Evolutionary conservation across 2,329 filamentous ascomycete species (phyloP).

Genomic region (Aspergillus intermedius): DNA sequence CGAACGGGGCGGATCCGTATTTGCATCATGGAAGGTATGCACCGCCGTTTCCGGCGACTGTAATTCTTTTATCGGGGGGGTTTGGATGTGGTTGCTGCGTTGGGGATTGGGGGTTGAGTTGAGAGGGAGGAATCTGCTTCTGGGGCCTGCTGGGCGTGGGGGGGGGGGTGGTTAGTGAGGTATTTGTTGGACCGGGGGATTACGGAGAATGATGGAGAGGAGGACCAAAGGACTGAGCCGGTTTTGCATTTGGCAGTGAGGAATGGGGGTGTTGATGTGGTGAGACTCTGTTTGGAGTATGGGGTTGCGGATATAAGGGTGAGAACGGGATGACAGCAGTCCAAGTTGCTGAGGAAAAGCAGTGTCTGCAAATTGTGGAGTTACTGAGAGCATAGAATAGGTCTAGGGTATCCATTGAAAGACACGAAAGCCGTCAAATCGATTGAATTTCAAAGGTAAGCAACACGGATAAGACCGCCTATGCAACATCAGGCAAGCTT

Average conservation of each 20-base stretch:
- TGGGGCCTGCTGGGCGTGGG: background rate
- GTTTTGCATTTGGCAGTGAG: background rate
- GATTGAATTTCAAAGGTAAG: background rate
- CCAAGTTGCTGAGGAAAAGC: background rate
- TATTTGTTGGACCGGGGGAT: background rate
- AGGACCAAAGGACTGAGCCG: background rate
- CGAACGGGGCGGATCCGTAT: background rate
- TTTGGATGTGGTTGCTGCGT: background rate
- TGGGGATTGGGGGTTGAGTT: background rate
- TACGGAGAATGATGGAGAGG: background rate
- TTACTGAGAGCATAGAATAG: background rate
- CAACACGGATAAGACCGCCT: conserved; percentile 3
- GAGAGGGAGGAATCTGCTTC: background rate
- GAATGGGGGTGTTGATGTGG: background rate
- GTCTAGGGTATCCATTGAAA: background rate
- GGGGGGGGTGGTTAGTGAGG: background rate
- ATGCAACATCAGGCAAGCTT: conserved; percentile 31
- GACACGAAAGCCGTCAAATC: background rate
- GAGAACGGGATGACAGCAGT: background rate
- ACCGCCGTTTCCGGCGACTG: background rate
- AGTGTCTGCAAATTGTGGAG: background rate
- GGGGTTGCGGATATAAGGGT: background rate
- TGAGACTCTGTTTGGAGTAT: background rate
- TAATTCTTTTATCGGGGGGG: background rate
- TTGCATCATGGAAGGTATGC: background rate